These are phyloP conservation scores for Carex arenaria DNA, from an alignment of 202 grass and related monocot genomes.

Conservation along the genomic window DNA sequence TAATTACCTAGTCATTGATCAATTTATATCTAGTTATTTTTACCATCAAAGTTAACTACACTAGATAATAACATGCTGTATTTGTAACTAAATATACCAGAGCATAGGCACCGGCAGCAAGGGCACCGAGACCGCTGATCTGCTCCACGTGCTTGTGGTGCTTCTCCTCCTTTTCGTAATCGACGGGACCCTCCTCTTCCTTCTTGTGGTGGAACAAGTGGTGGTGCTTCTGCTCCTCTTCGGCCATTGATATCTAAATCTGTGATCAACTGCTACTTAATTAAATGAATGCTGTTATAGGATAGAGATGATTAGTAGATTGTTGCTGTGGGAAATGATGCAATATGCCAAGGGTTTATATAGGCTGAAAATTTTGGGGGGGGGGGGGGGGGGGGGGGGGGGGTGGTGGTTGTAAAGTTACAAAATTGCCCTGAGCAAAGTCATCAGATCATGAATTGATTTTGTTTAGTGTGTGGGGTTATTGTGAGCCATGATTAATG, in stretches of 20 bases:
- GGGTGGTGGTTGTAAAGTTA: not conserved
- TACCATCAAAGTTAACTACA: not conserved
- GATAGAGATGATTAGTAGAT: not conserved
- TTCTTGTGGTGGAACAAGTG: conserved; percentile 50
- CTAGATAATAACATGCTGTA: not conserved
- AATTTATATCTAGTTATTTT: not conserved
- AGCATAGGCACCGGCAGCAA: conserved; percentile 53
- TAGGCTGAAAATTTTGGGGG: not conserved
- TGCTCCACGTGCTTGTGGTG: conserved; percentile 63
- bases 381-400: too few relatives aligned
- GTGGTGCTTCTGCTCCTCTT: conserved; percentile 49
- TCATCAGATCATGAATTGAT: not conserved
- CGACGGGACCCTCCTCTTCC: conserved; percentile 29
- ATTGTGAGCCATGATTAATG: not conserved
- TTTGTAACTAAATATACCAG: conserved; percentile 22
- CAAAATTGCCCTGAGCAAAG: not conserved
- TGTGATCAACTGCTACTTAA: not conserved
- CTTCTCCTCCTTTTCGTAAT: conserved; percentile 59
- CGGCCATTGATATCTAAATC: not conserved
- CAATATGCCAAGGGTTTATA: not conserved
- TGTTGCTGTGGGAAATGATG: not conserved
- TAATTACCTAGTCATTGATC: not conserved
- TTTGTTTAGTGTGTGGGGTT: not conserved
- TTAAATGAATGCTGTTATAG: not conserved
- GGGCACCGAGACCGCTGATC: conserved; percentile 31